A percentile compares a stretch with the other conserved stretches of the same genome.
Evolutionary conservation across 768 basidiomycete species (phyloP).

Genomic region (Boletus sp.): DNA sequence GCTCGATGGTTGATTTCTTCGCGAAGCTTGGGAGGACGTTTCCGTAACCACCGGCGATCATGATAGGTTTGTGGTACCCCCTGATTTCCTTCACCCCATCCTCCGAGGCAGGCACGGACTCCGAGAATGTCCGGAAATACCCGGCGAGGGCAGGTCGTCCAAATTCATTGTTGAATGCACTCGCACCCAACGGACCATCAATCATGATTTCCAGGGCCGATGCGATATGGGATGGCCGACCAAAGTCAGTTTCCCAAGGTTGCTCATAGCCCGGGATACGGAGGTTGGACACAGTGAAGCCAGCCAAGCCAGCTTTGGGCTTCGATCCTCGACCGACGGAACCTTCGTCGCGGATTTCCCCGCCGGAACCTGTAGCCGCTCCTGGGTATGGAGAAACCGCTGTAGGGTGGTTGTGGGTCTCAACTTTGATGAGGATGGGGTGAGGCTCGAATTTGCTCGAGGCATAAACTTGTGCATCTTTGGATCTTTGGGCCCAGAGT

Average conservation of each 20-base stretch:
- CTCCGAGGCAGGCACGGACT: constrained; percentile 58
- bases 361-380: constrained; percentile 98
- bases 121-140: constrained; percentile 93
- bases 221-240: constrained; percentile 87
- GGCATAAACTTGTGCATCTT: constrained; percentile 47
- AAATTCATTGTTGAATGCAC: constrained; percentile 98
- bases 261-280: constrained; percentile 88
- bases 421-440: constrained; percentile 94
- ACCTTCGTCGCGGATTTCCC: constrained; percentile 98
- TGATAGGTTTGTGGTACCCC: constrained; percentile 99
- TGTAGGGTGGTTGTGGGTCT: constrained; percentile 99
- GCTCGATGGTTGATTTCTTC: constrained; percentile 69
- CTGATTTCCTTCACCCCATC: constrained; percentile 63
- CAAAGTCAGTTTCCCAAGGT: constrained; percentile 96
- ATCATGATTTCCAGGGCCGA: constrained; percentile 96
- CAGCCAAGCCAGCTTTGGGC: constrained; percentile 92
- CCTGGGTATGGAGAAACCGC: constrained; percentile 98
- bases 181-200: constrained; percentile 91
- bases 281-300: constrained; percentile 93
- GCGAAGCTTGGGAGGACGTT: constrained; percentile 87
- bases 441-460: constrained; percentile 61
- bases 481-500: constrained; percentile 35
- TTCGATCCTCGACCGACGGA: constrained; percentile 93
- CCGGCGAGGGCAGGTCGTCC: constrained; percentile 90
- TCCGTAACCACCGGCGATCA: constrained; percentile 97